These are phyloP conservation scores for Trametes elegans DNA, from an alignment of 768 basidiomycete genomes.

Conservation along the genomic window DNA sequence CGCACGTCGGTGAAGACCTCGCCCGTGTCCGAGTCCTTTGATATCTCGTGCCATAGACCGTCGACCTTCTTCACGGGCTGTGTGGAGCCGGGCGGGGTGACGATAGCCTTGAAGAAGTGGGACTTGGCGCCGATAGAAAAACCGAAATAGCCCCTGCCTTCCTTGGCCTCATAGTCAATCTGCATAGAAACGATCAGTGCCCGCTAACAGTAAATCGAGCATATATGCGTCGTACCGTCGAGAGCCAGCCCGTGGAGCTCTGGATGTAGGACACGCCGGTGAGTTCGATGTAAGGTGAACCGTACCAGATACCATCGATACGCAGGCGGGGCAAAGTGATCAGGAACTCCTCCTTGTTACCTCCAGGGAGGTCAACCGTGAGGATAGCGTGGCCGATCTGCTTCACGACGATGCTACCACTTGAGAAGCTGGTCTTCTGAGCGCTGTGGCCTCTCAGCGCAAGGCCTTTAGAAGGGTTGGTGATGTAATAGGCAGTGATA, in stretches of 20 bases:
- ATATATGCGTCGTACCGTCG: slow-evolving; percentile 38
- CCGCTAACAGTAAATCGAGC: too few species aligned
- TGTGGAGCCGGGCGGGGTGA: slow-evolving; percentile 48
- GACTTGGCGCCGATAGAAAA: slow-evolving; percentile 64
- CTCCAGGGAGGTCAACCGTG: slow-evolving; percentile 58
- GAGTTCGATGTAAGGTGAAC: slow-evolving; percentile 91
- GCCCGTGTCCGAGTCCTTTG: slow-evolving; percentile 49
- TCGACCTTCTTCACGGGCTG: slow-evolving; percentile 55
- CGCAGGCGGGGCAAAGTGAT: slow-evolving; percentile 90
- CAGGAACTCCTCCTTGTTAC: slow-evolving; percentile 68
- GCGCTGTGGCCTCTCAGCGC: slow-evolving; percentile 84
- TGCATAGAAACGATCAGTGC: too few species aligned
- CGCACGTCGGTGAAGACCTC: slow-evolving; percentile 75
- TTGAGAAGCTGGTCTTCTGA: slow-evolving; percentile 92
- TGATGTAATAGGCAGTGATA: slow-evolving; percentile 84
- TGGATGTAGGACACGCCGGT: slow-evolving; percentile 80
- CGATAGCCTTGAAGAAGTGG: slow-evolving; percentile 85
- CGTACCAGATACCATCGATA: slow-evolving; percentile 92
- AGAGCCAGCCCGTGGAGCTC: slow-evolving; percentile 56
- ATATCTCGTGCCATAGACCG: slow-evolving; percentile 77
- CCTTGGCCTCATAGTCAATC: slow-evolving; percentile 95
- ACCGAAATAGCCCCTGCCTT: slow-evolving; percentile 89
- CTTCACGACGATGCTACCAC: slow-evolving; percentile 79
- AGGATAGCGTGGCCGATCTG: slow-evolving; percentile 94
- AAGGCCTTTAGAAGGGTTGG: slow-evolving; percentile 76